These are phyloP conservation scores for Ophidiomyces ophidiicola DNA, from an alignment of 2,329 filamentous ascomycete genomes.

Conservation along the genomic window DNA sequence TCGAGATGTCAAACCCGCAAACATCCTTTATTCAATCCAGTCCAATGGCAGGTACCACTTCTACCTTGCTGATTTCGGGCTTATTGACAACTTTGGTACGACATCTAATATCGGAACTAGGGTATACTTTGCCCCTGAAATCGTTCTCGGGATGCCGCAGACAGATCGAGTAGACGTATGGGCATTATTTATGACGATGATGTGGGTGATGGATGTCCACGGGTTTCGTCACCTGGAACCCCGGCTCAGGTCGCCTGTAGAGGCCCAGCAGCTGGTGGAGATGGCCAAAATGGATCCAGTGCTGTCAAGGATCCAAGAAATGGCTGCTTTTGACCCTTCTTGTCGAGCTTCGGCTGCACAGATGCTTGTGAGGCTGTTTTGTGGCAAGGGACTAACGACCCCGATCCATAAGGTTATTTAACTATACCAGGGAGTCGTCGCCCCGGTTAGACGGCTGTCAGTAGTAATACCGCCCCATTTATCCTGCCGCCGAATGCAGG, in stretches of 20 bases:
- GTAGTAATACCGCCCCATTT: too few species aligned
- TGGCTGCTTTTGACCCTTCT: constrained; percentile 17
- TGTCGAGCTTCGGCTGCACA: constrained; percentile 20
- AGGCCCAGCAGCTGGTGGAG: neutral
- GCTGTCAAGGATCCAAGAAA: constrained; percentile 6
- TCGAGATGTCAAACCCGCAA: constrained; percentile 19
- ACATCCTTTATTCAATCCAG: constrained; percentile 19
- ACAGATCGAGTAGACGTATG: constrained; percentile 19
- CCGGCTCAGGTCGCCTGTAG: neutral
- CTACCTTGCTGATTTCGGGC: constrained; percentile 19
- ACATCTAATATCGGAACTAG: constrained; percentile 10
- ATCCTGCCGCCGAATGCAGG: too few species aligned
- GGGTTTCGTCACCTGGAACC: neutral
- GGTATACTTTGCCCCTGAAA: constrained; percentile 18
- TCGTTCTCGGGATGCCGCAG: constrained; percentile 7
- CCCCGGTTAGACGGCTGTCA: too few species aligned
- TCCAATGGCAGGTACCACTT: constrained; percentile 13
- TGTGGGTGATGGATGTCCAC: constrained; percentile 5
- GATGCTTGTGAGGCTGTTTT: constrained; percentile 18
- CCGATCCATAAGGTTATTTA: constrained; percentile 2
- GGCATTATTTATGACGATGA: constrained; percentile 15
- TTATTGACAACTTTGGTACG: constrained; percentile 13
- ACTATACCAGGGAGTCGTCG: too few species aligned
- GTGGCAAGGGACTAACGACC: constrained; percentile 16
- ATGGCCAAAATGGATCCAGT: neutral